Evolutionary conservation across 352 stramenopile genomes (phyloP), one percentile per base, ranked within the genome.

Genomic region (Phytophthora kernoviae): DNA sequence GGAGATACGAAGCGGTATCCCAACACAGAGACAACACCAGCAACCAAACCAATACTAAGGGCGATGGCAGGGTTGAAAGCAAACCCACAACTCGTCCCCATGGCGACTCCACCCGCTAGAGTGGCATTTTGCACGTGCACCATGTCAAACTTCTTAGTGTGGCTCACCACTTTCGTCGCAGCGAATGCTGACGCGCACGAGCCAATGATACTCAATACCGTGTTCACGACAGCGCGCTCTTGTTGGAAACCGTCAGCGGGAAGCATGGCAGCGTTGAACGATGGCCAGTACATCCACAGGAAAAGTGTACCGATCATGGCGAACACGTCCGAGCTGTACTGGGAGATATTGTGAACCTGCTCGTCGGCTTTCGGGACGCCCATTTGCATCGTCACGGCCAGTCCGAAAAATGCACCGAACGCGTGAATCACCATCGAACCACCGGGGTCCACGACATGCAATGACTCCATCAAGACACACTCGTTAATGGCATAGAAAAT

Each of bases 121-220:
- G 83, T 93, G 5, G 85, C 84, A 53, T 95, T 95, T 46, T 87
- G 76, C n/a, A 95, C 50, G 46, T 95, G 81, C n/a, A 91, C 82
- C 70, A 90, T 87, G 67, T 91, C 79, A 32, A 90, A 83, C 59
- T 87, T 88, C 53, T 76, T 84, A 21, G 50, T 41, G 9, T 55
- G 44, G 11, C 62, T 71, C 14, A 84, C 21, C 0, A 78, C 9
- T 8, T 62, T 57, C 6, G 67, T 83, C 15, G 75, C 53, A 4
- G 68, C 79, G 54, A 95, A 95, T 2, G 87, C 69, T 0, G 70
- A 63, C 3, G 65, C 68, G 15, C 78, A 90, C 5, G 74, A 82
- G 1, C 70, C 70, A 34, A 59, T 54, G 33, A 95, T 84, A 17
- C 77, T 79, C 30, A 93, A 67, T 9, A 93, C 52, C 1, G 84